Percentiles rank a stretch among this genome's conserved stretches.
These are phyloP conservation scores for Colletotrichum sp. DNA, from an alignment of 2,329 filamentous ascomycete genomes.

Conservation along the genomic window DNA sequence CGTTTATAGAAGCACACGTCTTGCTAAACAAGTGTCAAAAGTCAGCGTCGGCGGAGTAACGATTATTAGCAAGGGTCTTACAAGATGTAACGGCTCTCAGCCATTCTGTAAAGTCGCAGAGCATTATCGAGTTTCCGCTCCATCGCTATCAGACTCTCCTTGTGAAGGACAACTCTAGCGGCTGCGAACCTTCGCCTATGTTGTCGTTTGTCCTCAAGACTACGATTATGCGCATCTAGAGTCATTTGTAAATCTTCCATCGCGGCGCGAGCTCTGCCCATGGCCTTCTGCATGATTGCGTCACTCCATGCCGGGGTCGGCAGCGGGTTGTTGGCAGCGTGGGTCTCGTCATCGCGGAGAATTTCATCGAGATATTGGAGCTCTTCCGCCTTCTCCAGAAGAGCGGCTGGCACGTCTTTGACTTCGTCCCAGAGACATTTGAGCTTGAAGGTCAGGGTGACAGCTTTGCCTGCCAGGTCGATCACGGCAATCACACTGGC, in stretches of 20 bases:
- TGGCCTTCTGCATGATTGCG: background rate
- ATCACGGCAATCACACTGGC: conserved; percentile 3
- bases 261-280: background rate
- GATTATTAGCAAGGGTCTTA: background rate
- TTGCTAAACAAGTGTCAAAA: too few relatives aligned
- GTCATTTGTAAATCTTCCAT: background rate
- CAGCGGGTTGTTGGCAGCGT: background rate
- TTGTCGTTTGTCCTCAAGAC: conserved; percentile 16
- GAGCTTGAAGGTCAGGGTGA: conserved; percentile 17
- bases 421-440: conserved; percentile 19
- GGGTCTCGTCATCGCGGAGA: background rate
- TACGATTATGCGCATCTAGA: background rate
- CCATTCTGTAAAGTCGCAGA: conserved; percentile 20
- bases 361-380: background rate
- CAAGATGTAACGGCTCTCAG: conserved; percentile 24
- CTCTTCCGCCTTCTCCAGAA: background rate
- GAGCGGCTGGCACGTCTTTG: conserved; percentile 4
- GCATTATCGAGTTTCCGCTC: conserved; percentile 20
- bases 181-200: conserved; percentile 23
- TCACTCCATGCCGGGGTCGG: background rate
- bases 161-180: conserved; percentile 24
- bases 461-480: conserved; percentile 12
- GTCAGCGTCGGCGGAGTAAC: too few relatives aligned
- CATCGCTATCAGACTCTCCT: conserved; percentile 20
- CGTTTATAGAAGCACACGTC: too few relatives aligned